Evolutionary conservation across 331 rosid genomes (phyloP).

Genomic region (Acacia concinna): DNA sequence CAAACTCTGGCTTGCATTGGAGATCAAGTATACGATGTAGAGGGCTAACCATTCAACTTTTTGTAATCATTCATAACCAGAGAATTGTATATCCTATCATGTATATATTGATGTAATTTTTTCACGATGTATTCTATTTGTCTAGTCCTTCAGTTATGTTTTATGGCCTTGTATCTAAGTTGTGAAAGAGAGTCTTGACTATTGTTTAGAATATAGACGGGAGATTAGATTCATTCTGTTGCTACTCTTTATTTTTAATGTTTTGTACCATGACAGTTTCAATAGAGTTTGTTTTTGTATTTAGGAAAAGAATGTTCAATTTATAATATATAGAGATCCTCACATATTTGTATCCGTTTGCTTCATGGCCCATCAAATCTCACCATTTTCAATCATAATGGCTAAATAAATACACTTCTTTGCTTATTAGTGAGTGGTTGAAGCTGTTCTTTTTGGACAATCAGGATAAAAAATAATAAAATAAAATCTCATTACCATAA

Average conservation of each 20-base stretch:
- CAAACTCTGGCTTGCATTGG: constrained; percentile 43
- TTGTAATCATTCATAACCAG: constrained; percentile 41
- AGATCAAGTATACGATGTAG: constrained; percentile 49
- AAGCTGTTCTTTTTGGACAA: no score
- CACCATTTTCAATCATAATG: no score
- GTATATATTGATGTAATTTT: constrained; percentile 42
- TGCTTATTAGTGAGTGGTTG: no score
- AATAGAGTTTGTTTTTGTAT: neutral
- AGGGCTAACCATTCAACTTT: constrained; percentile 55
- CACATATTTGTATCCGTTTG: no score
- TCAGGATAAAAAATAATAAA: no score
- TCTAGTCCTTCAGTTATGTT: constrained; percentile 18
- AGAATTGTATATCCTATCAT: constrained; percentile 44
- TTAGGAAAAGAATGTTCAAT: no score
- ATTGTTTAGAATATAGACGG: neutral
- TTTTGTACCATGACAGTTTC: neutral
- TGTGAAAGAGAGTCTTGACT: constrained; percentile 5
- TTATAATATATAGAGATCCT: no score
- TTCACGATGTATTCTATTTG: neutral
- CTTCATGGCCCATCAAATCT: no score
- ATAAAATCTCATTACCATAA: no score
- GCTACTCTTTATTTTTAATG: neutral
- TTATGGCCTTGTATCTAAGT: neutral
- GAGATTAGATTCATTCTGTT: neutral
- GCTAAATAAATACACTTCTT: no score